Percentiles rank a stretch among this genome's conserved stretches.
These are phyloP conservation scores for Talaromyces proteolyticus DNA, from an alignment of 495 filamentous ascomycete species.

Conservation along the genomic window DNA sequence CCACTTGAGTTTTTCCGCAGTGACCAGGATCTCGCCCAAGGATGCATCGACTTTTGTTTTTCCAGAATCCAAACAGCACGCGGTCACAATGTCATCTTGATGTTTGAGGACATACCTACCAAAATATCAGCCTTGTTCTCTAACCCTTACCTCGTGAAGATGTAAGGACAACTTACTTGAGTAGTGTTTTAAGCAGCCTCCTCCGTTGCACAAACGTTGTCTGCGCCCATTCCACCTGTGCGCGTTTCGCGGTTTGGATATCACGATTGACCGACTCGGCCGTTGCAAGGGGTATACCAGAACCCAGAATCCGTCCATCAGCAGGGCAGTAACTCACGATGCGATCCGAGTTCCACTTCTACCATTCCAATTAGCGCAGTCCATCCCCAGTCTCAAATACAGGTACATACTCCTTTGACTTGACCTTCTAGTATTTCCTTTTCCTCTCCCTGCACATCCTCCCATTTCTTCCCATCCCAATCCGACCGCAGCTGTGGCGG, in stretches of 20 bases:
- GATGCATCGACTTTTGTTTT: conserved; percentile 93
- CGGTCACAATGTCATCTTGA: conserved; percentile 77
- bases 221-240: conserved; percentile 74
- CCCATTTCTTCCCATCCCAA: conserved; percentile 56
- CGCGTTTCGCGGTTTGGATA: conserved; percentile 63
- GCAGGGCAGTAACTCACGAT: conserved; percentile 78
- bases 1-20: conserved; percentile 90
- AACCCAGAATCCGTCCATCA: conserved; percentile 75
- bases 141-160: neutral
- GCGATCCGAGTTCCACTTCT: conserved; percentile 38
- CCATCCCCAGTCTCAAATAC: neutral
- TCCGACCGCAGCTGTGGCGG: conserved; percentile 49
- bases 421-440: conserved; percentile 41
- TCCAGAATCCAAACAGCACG: conserved; percentile 91
- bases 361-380: neutral
- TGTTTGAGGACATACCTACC: conserved; percentile 73
- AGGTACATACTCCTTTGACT: conserved; percentile 30
- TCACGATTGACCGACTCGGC: conserved; percentile 74
- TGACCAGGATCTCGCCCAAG: conserved; percentile 91
- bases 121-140: neutral
- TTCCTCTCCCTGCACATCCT: conserved; percentile 36
- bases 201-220: conserved; percentile 75
- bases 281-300: conserved; percentile 68
- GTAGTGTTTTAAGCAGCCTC: conserved; percentile 72
- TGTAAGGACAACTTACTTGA: conserved; percentile 50